Base-by-base conservation (phyloP, 225 moss, liverwort and hornwort species). In the Thuidium tamariscinum region DNA sequence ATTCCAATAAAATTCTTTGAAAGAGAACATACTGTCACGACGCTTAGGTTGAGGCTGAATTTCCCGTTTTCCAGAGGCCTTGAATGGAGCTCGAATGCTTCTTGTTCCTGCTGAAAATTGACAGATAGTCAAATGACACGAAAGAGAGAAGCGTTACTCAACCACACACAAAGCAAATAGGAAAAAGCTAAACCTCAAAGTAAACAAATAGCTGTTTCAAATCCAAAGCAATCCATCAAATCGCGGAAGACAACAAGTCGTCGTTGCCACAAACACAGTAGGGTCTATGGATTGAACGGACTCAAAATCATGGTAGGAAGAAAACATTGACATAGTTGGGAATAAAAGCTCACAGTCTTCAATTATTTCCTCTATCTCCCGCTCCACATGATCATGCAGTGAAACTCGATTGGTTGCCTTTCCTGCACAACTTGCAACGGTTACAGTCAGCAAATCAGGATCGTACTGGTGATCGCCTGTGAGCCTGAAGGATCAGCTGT, bases 11-110 rank as follows among this genome's bases (percentile, higher is more conserved):
- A 37, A 81, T 55, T 66, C 32, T 62, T 70, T 14, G 41, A 37
- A 51, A 89, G 57, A 77, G 51, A 68, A 79, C 91, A 42, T 92
- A 92, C 92, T 36, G 81, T 90, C 74, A 27, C 89, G 92, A 80
- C 92, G 92, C 80, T 81, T 92, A 54, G 88, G 81, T 80, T 46
- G 82, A 65, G 87, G 82, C 81, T 44, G 80, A 70, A 78, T 37
- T 63, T 83, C 83, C 84, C 57, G 87, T 64, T 79, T 73, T 46
- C 46, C 55, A 55, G 8, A 37, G 86, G 62, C 56, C 79, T 75
- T 84, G 39, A 80, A 80, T 76, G 83, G 51, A 83, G 79, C 81
- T 76, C 60, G 83, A 59, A 52, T 67, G 42, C 64, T 77, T 60
- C 74, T 77, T 62, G 66, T 84, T 88, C 84, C 91, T 88, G 84